Conservation (phyloP, 805 yeast species). For the Hanseniaspora nectarophila region DNA sequence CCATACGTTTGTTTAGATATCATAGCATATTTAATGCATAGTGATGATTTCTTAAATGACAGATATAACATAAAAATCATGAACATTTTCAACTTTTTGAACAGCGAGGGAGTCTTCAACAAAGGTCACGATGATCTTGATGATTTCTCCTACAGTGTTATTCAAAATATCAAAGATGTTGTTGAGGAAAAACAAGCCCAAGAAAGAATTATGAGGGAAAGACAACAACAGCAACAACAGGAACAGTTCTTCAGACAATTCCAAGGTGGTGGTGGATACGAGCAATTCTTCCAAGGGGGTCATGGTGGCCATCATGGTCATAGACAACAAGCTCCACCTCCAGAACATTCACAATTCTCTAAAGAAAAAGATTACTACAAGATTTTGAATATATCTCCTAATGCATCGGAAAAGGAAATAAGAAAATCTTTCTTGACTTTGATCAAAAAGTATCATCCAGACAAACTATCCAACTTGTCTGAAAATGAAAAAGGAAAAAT, state of each 20-base stretch:
- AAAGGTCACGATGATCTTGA: constrained; percentile 32
- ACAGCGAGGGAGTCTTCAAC: constrained; percentile 28
- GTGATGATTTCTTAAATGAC: constrained; percentile 15
- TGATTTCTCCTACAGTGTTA: background rate
- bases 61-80: constrained; percentile 26
- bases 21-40: constrained; percentile 16
- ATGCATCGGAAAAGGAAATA: constrained; percentile 60
- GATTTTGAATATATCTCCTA: constrained; percentile 51
- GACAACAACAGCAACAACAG: constrained; percentile 39
- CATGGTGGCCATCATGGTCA: constrained; percentile 29
- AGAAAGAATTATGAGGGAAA: constrained; percentile 35
- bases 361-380: constrained; percentile 65
- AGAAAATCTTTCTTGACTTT: constrained; percentile 69
- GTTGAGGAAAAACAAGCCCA: constrained; percentile 31
- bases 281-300: constrained; percentile 14
- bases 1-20: constrained; percentile 25
- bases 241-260: constrained; percentile 27
- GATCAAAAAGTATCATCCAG: constrained; percentile 82
- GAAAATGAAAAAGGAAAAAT: constrained; percentile 55
- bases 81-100: constrained; percentile 31
- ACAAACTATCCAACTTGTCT: constrained; percentile 55
- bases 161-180: constrained; percentile 24
- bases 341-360: constrained; percentile 16
- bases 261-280: constrained; percentile 18
- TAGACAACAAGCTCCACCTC: constrained; percentile 24